phyloP scores from a whole-genome alignment of 148 eudicot species.

The Bassia scoparia region DNA sequence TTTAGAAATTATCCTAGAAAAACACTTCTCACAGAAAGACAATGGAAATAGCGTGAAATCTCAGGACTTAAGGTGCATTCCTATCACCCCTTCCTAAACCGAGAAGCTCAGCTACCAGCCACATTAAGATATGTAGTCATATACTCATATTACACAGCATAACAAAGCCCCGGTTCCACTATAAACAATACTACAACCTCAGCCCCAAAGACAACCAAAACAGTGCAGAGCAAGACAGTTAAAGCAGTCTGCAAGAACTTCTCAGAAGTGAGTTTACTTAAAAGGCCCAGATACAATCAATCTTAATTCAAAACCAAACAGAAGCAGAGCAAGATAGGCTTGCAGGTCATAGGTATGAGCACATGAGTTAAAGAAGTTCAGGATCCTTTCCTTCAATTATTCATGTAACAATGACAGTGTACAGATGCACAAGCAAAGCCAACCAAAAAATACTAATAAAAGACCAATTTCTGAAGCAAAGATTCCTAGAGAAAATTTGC shows the following conservation, averaged over 20 bases:
- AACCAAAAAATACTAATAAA: not conserved
- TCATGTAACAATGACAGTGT: not conserved
- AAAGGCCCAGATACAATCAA: no score
- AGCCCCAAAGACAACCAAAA: not conserved
- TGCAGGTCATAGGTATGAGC: not conserved
- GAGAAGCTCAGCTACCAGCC: not conserved
- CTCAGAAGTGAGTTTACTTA: not conserved
- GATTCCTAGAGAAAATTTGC: no score
- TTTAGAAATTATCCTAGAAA: not conserved
- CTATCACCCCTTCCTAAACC: not conserved
- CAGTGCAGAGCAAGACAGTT: not conserved
- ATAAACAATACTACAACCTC: not conserved
- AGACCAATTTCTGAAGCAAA: not conserved
- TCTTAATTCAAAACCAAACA: not conserved
- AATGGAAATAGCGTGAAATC: not conserved
- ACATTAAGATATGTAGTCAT: not conserved
- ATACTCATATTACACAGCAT: not conserved
- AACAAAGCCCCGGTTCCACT: not conserved
- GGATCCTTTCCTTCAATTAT: not conserved
- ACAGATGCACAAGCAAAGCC: not conserved
- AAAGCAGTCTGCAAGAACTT: not conserved
- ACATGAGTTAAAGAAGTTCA: not conserved
- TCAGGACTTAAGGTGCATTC: no score
- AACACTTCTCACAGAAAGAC: not conserved
- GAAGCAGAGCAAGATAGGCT: not conserved